Percentiles rank a stretch among this genome's conserved stretches.
Evolutionary conservation across 2,329 filamentous ascomycete genomes (phyloP).

Genomic region (Aureobasidium namibiae): DNA sequence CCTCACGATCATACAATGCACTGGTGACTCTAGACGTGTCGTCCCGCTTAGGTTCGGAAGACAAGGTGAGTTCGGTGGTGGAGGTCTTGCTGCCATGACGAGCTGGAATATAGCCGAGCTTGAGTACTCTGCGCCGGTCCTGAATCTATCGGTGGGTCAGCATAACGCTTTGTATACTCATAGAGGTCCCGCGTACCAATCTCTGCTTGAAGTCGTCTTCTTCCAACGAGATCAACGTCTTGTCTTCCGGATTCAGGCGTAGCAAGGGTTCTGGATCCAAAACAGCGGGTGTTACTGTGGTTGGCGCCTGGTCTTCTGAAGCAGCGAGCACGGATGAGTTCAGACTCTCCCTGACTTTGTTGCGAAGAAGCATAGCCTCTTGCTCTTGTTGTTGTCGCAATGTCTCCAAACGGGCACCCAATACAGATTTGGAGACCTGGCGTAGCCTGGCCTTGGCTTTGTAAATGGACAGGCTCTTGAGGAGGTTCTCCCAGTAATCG

Average conservation of each 20-base stretch:
- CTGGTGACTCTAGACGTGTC: constrained; percentile 74
- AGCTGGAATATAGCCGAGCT: constrained; percentile 59
- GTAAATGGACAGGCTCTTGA: constrained; percentile 77
- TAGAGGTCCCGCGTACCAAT: constrained; percentile 35
- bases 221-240: constrained; percentile 48
- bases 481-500: constrained; percentile 93
- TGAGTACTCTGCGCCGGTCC: constrained; percentile 53
- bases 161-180: not conserved
- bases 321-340: not conserved
- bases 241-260: constrained; percentile 57
- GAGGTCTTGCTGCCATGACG: not conserved
- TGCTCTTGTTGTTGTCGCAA: constrained; percentile 60
- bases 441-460: constrained; percentile 83
- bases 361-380: constrained; percentile 46
- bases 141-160: constrained; percentile 29
- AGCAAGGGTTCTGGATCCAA: constrained; percentile 60
- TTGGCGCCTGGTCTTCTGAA: not conserved
- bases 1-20: constrained; percentile 84
- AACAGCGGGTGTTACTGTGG: not conserved
- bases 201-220: constrained; percentile 51
- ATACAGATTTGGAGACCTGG: constrained; percentile 67
- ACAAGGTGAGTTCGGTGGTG: not conserved
- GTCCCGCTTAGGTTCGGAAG: constrained; percentile 43
- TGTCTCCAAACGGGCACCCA: constrained; percentile 58
- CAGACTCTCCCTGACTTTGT: constrained; percentile 3